Evolutionary conservation across 202 grass and related monocot genomes (phyloP).

Genomic region (Alloteropsis angusta): DNA sequence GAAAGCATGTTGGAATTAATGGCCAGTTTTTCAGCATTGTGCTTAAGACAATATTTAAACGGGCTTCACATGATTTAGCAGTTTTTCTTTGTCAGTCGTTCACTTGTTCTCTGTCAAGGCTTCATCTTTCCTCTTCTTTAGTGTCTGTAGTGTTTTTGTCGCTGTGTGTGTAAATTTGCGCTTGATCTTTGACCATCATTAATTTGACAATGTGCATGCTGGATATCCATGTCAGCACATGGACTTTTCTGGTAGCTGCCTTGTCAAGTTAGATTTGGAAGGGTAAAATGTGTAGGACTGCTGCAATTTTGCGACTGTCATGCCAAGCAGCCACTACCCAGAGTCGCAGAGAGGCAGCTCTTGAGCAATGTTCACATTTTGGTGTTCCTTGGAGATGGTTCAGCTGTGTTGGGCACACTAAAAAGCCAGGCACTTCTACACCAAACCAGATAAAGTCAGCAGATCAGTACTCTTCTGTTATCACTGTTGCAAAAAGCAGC

Average conservation of each 20-base stretch:
- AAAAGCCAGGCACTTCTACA: background rate
- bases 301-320: background rate
- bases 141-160: background rate
- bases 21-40: background rate
- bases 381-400: conserved; percentile 7
- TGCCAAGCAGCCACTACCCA: background rate
- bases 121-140: background rate
- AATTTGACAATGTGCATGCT: background rate
- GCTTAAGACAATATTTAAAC: background rate
- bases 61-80: background rate
- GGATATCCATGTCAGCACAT: background rate
- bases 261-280: conserved; percentile 5
- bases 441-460: background rate
- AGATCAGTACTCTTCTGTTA: conserved; percentile 4
- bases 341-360: background rate
- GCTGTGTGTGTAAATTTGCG: background rate
- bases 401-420: background rate
- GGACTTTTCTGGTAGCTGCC: background rate
- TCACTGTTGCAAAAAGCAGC: conserved; percentile 1
- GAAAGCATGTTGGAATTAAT: background rate
- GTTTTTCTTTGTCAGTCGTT: background rate
- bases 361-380: background rate
- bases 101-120: background rate
- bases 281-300: background rate
- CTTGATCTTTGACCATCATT: background rate